Base-by-base conservation (phyloP, 1,284 basidiomycete species). In the Coniferiporia weirii region DNA sequence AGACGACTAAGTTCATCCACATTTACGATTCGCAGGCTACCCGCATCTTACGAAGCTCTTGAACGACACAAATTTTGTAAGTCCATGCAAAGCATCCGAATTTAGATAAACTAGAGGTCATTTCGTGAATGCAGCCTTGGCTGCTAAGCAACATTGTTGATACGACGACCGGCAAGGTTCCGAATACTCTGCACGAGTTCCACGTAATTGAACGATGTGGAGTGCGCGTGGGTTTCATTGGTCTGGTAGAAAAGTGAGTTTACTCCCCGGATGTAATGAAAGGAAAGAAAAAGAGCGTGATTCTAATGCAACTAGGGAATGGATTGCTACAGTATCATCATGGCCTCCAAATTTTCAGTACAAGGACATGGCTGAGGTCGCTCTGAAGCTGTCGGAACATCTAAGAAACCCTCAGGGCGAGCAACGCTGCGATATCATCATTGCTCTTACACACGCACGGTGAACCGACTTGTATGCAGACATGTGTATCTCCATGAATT, bases 251-350 rank as follows among this genome's bases (percentile, higher is more conserved):
- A 71, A 78, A 89, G 90, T 91, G 54, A 54, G 78, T 70, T 5
- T 3, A 8, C 27, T 15, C 32, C 5, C 19, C 1, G 19, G 44
- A 7, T 56, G 15, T n/a, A 12, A 13, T 43, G 40, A 43, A n/a
- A 13, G n/a, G 7, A 43, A 46, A 19, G 52, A 22, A 19, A 32
- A 59, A 48, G 13, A 48, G 40, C 47, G 47, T 17, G 45, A 44
- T 34, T 15, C 49, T 9, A 15, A 36, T 49, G 40, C 35, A 36
- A 19, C 2, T 59, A 83, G 89, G 67, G 88, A 91, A 68, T 95
- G 92, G 92, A 93, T 94, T 57, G 80, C 81, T 4, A 94, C 92
- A 0, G 87, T 95, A 3, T 80, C 91, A 0, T 83, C 88, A 1
- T 95, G 91, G 87, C 92, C 91, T 0, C 63, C 81, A 2, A 82